Evolutionary conservation across 2,329 filamentous ascomycete genomes (phyloP).

Genomic region (Tolypocladium sp.): DNA sequence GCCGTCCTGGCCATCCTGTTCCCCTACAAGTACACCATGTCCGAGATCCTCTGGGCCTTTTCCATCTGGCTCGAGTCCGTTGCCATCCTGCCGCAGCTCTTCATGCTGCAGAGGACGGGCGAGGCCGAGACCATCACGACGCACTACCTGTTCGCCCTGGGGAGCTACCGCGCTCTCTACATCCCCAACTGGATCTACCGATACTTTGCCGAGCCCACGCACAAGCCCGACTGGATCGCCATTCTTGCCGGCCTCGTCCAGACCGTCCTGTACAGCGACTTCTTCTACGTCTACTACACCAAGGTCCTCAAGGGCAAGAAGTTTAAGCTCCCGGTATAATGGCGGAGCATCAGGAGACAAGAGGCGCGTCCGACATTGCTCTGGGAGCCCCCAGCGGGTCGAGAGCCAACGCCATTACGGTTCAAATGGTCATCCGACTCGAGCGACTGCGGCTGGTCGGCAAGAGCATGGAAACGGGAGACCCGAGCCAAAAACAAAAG

Average conservation of each 20-base stretch:
- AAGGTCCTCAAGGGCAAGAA: conserved; percentile 88
- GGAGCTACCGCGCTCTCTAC: conserved; percentile 85
- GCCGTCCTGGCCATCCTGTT: conserved; percentile 71
- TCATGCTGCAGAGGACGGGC: conserved; percentile 95
- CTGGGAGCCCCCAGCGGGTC: neutral
- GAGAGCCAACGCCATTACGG: neutral
- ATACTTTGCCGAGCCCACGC: conserved; percentile 64
- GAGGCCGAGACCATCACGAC: conserved; percentile 99
- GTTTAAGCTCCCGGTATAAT: conserved; percentile 74
- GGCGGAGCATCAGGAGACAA: neutral
- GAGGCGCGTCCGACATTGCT: neutral
- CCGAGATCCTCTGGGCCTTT: conserved; percentile 94
- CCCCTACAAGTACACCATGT: conserved; percentile 72
- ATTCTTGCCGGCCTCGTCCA: conserved; percentile 85
- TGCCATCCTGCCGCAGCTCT: conserved; percentile 92
- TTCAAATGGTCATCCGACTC: neutral
- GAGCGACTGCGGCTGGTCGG: neutral
- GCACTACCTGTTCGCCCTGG: conserved; percentile 92
- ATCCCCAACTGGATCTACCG: conserved; percentile 98
- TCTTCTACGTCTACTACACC: conserved; percentile 99
- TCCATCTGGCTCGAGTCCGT: conserved; percentile 97
- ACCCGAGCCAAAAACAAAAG: neutral
- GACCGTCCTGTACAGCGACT: conserved; percentile 94
- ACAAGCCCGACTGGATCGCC: conserved; percentile 75
- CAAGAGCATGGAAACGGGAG: neutral